A percentile compares a stretch with the other conserved stretches of the same genome.
Conservation (phyloP, 495 filamentous ascomycete genomes). For the Aspergillus cavernicola region DNA sequence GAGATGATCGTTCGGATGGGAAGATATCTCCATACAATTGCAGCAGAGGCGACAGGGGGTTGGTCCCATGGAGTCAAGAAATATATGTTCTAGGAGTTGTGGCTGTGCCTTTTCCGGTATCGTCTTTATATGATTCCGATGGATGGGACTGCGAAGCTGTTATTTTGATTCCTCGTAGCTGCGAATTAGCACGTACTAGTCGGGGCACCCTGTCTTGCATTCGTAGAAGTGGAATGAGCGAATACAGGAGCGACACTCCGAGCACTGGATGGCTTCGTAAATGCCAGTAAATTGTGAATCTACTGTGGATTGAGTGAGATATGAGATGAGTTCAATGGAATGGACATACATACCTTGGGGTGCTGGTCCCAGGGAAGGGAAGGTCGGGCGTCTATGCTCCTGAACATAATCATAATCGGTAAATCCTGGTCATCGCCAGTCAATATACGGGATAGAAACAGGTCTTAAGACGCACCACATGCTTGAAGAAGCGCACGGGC, state of each 20-base stretch:
- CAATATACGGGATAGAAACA: neutral
- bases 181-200: neutral
- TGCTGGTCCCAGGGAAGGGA: conserved; percentile 9
- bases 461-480: neutral
- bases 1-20: conserved; percentile 1
- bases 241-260: conserved; percentile 9
- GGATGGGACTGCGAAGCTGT: neutral
- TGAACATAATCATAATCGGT: conserved; percentile 10
- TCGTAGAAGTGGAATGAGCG: conserved; percentile 11
- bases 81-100: neutral
- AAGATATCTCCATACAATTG: conserved; percentile 8
- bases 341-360: neutral
- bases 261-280: conserved; percentile 10
- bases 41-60: conserved; percentile 1
- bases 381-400: conserved; percentile 7
- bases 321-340: neutral
- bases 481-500: conserved; percentile 6
- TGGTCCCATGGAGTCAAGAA: neutral
- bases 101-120: neutral
- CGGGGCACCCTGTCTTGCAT: conserved; percentile 1
- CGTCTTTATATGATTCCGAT: conserved; percentile 1
- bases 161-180: neutral
- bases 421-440: neutral
- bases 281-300: neutral
- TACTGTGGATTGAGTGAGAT: neutral